A percentile compares a stretch with the other conserved stretches of the same genome.
These are phyloP conservation scores for Staphylotrichum longicolle DNA, from an alignment of 495 filamentous ascomycete genomes.

Conservation along the genomic window DNA sequence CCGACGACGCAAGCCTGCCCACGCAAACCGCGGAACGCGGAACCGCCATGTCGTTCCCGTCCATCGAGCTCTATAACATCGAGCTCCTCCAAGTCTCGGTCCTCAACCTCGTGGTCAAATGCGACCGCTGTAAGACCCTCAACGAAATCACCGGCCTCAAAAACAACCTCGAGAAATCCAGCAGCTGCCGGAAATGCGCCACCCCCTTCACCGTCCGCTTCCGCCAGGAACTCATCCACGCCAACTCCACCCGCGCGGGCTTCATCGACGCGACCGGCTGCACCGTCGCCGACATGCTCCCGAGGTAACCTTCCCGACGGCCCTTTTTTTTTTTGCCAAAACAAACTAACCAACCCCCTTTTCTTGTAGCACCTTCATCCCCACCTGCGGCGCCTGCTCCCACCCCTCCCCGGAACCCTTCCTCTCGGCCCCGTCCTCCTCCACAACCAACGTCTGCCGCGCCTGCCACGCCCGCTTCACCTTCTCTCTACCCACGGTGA, in stretches of 20 bases:
- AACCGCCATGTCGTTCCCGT: conserved; percentile 78
- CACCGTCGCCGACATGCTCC: conserved; percentile 73
- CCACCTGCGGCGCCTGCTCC: conserved; percentile 80
- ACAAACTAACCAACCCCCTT: background rate
- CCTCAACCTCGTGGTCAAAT: conserved; percentile 74
- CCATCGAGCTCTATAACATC: conserved; percentile 74
- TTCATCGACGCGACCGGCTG: conserved; percentile 82
- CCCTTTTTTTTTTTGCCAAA: conserved; percentile 12
- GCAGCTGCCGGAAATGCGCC: conserved; percentile 75
- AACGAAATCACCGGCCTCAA: conserved; percentile 70
- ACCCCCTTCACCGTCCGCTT: conserved; percentile 65
- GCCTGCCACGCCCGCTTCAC: conserved; percentile 83
- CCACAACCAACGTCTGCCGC: conserved; percentile 72
- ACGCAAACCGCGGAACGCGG: conserved; percentile 53
- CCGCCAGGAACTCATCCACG: conserved; percentile 73
- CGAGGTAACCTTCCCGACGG: conserved; percentile 50
- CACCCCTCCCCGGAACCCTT: conserved; percentile 50
- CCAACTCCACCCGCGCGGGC: conserved; percentile 71
- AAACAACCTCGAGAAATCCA: conserved; percentile 39
- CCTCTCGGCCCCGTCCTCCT: conserved; percentile 64
- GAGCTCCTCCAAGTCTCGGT: conserved; percentile 72
- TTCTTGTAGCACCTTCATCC: conserved; percentile 65
- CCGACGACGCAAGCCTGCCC: conserved; percentile 41
- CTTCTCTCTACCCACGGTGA: conserved; percentile 76
- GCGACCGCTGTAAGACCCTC: conserved; percentile 76